These are phyloP conservation scores for Oleoguttula mirabilis DNA, from an alignment of 495 filamentous ascomycete species.

Conservation along the genomic window DNA sequence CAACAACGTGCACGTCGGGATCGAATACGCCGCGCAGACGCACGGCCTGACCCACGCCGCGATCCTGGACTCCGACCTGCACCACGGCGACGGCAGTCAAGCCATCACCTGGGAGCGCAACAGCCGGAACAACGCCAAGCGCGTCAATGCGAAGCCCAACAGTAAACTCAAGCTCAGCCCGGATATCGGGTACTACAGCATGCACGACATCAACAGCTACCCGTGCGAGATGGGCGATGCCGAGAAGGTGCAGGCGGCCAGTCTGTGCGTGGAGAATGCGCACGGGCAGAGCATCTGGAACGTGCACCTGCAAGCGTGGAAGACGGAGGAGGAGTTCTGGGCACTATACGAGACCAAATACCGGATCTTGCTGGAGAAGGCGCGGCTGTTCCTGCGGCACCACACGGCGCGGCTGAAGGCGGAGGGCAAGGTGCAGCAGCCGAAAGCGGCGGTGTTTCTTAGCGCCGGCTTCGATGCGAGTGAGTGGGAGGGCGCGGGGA, in stretches of 20 bases:
- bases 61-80: constrained; percentile 93
- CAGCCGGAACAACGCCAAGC: constrained; percentile 32
- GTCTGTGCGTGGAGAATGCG: constrained; percentile 80
- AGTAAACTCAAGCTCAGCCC: constrained; percentile 54
- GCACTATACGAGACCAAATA: constrained; percentile 69
- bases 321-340: constrained; percentile 75
- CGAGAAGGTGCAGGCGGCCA: constrained; percentile 83
- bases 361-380: constrained; percentile 60
- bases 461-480: constrained; percentile 96
- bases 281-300: constrained; percentile 93
- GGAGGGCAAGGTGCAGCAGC: constrained; percentile 37
- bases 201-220: constrained; percentile 97
- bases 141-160: constrained; percentile 26
- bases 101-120: constrained; percentile 85
- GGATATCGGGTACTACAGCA: constrained; percentile 83
- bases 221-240: constrained; percentile 83
- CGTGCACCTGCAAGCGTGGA: constrained; percentile 84
- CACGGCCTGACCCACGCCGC: constrained; percentile 87
- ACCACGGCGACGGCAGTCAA: constrained; percentile 94
- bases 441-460: constrained; percentile 80
- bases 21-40: constrained; percentile 69
- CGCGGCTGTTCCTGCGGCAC: constrained; percentile 55
- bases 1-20: constrained; percentile 95
- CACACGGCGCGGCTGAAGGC: constrained; percentile 52
- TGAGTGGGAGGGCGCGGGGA: constrained; percentile 78